Base-by-base conservation (phyloP, 2,329 filamentous ascomycete species). In the Dothiorella sarmentorum region DNA sequence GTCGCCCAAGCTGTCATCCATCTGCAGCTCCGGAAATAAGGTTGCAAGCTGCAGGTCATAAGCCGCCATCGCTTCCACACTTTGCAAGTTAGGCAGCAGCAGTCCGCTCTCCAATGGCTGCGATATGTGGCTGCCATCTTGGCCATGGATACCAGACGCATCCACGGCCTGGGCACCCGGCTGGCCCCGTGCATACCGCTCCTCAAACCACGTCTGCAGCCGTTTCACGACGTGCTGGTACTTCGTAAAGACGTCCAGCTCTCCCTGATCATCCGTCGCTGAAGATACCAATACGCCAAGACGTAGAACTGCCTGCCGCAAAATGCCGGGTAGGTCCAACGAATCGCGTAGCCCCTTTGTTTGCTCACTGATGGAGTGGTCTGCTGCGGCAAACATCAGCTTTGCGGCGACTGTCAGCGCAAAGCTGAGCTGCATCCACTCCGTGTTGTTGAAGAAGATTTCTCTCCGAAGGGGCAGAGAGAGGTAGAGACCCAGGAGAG, bases 381-480 rank as follows among this genome's bases (percentile, higher is more conserved):
- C 59, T 35, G 62, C 65, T 52, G 65, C 64, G n/a, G 68, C 64
- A 17, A 71, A 66, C 20, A 66, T 62, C 20, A 71, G 68, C 37
- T 70, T 69, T 5, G 67, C 66, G 10, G 68, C 68, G 11, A 69
- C 63, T 1, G 67, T 71, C 7, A 68, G 61, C 5, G 47, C 47
- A 15, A 51, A 24, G 4, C 68, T 72, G 15, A 75, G 55, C 59
- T 76, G 74, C 2, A 77, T 65, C 73, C 74, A 76, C 60, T 75
- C 68, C 1, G 71, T 65, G 51, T 76, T 75, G 33, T 70, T 75
- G 17, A 76, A 67, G 1, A 64, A 63, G 43, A 69, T 65, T 56
- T 77, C 74, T 6, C 67, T 65, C 33, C 68, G 67, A 4, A 67
- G 63, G 3, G 73, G 73, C 1, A 76, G 63, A 43, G 66, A 68